Evolutionary conservation across 345 rosid species (phyloP), one percentile per base, ranked within the genome.

Genomic region (Arabis hirsuta): DNA sequence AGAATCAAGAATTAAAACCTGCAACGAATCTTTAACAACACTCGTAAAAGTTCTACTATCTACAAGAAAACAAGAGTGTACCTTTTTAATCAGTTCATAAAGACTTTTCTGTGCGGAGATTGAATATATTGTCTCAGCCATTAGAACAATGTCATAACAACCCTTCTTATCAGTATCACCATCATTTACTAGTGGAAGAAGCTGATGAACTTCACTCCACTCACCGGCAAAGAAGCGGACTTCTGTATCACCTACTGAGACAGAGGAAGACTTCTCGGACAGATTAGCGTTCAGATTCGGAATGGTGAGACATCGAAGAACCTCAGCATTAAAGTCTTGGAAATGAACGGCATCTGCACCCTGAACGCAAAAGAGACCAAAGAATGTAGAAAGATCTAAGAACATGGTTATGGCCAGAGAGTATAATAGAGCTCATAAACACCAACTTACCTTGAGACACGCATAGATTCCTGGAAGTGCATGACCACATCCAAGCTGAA

Each of bases 401-500:
- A 36, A 31, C 9, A 69, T 73, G 42, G 53, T 4, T 14, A 43
- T 51, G 42, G 62, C 12, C 13, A 66, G 14, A 58, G n/a, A 64
- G 45, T 9, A 57, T 4, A 34, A 47, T 14, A 22, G 8, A 63
- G 79, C 55, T 50, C 9, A 51, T 43, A 66, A 60, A 45, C 8
- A 74, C 6, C 12, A 62, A 29, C 50, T 76, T 80, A 88, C 98
- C 97, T 91, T 81, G 14, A 87, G 86, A 86, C 82, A 88, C 6
- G 96, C 87, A 77, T 79, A 87, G 68, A 91, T 87, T 56, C 87
- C 97, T 9, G 96, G 98, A 75, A 95, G 94, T 26, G 91, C 94
- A 79, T 88, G 97, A 67, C 97, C 98, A 57, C 99, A 91, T 80
- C 99, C 98, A 80, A 95, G 94, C 97, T 90, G 8, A 90, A 59